Evolutionary conservation across 2,329 filamentous ascomycete species (phyloP).

Genomic region (Thelonectria rubi): DNA sequence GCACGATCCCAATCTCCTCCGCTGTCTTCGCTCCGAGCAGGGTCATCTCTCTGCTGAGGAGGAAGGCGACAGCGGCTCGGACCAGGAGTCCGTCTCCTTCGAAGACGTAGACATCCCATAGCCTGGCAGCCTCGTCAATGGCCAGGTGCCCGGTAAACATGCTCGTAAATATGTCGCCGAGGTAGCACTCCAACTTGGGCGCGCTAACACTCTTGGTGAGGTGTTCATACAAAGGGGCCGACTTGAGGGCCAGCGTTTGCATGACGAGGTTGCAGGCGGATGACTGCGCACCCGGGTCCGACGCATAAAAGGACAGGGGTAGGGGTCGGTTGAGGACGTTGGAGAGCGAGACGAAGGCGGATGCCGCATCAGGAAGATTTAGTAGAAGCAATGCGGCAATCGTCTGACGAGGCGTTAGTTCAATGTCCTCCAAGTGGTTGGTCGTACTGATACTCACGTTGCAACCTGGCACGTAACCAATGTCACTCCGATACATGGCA

Average conservation of each 20-base stretch:
- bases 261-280: slow-evolving; percentile 76
- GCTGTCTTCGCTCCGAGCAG: slow-evolving; percentile 58
- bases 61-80: slow-evolving; percentile 73
- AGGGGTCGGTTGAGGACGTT: slow-evolving; percentile 82
- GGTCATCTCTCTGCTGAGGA: slow-evolving; percentile 63
- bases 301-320: slow-evolving; percentile 78
- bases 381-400: slow-evolving; percentile 78
- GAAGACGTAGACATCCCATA: slow-evolving; percentile 87
- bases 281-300: slow-evolving; percentile 73
- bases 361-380: slow-evolving; percentile 70
- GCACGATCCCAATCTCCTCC: slow-evolving; percentile 54
- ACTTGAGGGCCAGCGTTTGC: slow-evolving; percentile 71
- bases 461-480: slow-evolving; percentile 79
- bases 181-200: slow-evolving; percentile 61
- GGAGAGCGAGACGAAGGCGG: slow-evolving; percentile 75
- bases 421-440: slow-evolving; percentile 14
- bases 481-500: slow-evolving; percentile 82
- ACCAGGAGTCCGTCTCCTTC: slow-evolving; percentile 80
- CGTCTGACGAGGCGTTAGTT: slow-evolving; percentile 56
- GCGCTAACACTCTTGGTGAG: slow-evolving; percentile 61
- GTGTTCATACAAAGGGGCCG: slow-evolving; percentile 69
- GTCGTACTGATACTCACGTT: slow-evolving; percentile 65
- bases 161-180: slow-evolving; percentile 68
- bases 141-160: slow-evolving; percentile 71
- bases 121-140: slow-evolving; percentile 74